Conservation (phyloP, 1,139 yeast genomes). For the Nakaseomyces kungkrabaensis region DNA sequence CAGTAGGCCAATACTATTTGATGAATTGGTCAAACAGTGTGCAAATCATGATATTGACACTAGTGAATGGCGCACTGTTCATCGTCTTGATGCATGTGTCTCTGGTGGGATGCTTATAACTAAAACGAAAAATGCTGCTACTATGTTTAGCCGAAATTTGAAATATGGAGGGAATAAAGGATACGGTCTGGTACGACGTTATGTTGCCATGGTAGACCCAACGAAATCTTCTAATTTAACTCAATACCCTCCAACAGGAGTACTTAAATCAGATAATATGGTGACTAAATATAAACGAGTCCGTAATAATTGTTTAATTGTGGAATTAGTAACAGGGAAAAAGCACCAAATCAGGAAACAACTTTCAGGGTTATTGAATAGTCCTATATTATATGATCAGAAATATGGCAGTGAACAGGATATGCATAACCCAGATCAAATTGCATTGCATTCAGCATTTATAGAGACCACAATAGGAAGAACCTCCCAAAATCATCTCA, state of each 20-base stretch:
- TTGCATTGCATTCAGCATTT: slow-evolving; percentile 29
- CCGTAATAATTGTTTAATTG: slow-evolving; percentile 20
- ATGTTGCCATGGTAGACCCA: slow-evolving; percentile 19
- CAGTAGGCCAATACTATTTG: background rate
- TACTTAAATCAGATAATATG: slow-evolving; percentile 10
- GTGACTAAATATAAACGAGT: slow-evolving; percentile 15
- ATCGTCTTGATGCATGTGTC: slow-evolving; percentile 31
- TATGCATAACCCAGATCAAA: slow-evolving; percentile 13
- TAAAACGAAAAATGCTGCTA: slow-evolving; percentile 26
- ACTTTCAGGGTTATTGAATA: slow-evolving; percentile 15
- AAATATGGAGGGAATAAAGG: slow-evolving; percentile 30
- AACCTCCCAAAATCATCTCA: slow-evolving; percentile 11
- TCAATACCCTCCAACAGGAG: background rate
- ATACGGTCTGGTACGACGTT: slow-evolving; percentile 22
- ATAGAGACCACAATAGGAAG: slow-evolving; percentile 22
- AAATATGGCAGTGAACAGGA: slow-evolving; percentile 22
- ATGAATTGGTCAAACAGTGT: background rate
- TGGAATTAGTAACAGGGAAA: slow-evolving; percentile 36
- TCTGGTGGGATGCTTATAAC: slow-evolving; percentile 35
- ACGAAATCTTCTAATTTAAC: no score
- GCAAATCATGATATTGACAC: background rate
- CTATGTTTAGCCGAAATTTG: slow-evolving; percentile 27
- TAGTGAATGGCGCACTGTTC: slow-evolving; percentile 24
- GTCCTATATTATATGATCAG: slow-evolving; percentile 27
- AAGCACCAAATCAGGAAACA: slow-evolving; percentile 40